These are phyloP conservation scores for Streptanthus diversifolius DNA, from an alignment of 345 rosid species.

Conservation along the genomic window DNA sequence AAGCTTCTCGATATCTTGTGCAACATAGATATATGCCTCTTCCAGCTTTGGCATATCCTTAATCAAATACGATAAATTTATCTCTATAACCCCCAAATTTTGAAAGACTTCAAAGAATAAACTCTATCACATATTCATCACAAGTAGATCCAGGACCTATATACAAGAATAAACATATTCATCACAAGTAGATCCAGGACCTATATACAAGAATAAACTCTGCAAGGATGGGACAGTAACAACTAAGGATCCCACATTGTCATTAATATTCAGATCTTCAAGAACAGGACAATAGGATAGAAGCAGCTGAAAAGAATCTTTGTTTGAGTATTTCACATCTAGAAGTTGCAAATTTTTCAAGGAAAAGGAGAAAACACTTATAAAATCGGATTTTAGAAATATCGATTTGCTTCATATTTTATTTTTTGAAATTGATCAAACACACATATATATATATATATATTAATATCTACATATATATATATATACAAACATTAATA, in stretches of 20 bases:
- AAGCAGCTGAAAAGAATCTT: not conserved
- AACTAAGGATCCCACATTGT: not conserved
- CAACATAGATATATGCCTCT: not conserved
- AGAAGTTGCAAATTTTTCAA: not conserved
- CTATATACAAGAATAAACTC: not conserved
- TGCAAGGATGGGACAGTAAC: not conserved
- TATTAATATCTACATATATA: too few species aligned
- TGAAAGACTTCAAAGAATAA: not conserved
- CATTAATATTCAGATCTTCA: not conserved
- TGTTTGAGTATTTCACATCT: not conserved
- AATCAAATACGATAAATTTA: not conserved
- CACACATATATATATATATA: too few species aligned
- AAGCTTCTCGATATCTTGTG: not conserved
- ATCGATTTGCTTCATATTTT: too few species aligned
- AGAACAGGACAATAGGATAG: not conserved
- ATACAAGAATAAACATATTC: not conserved
- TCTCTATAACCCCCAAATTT: not conserved
- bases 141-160: too few species aligned
- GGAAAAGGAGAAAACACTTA: not conserved
- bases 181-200: not conserved
- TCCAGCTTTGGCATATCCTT: not conserved
- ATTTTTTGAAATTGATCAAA: too few species aligned
- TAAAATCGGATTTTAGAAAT: too few species aligned
- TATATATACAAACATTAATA: too few species aligned
- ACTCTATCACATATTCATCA: not conserved